These are phyloP conservation scores for Hypocrella siamensis DNA, from an alignment of 2,329 filamentous ascomycete genomes.

Conservation along the genomic window DNA sequence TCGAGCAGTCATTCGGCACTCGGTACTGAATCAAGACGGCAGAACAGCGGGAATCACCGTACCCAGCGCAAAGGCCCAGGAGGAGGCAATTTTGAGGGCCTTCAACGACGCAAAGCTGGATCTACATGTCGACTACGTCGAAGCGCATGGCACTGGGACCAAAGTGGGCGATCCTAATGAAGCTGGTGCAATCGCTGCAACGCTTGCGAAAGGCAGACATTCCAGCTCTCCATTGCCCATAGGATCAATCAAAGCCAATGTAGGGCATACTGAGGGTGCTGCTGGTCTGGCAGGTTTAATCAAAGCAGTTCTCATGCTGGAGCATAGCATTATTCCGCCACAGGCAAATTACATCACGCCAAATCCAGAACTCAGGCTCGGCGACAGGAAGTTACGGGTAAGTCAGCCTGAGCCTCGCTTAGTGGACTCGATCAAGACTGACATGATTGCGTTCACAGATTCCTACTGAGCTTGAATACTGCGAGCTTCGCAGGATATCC, in stretches of 20 bases:
- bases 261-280: slow-evolving; percentile 46
- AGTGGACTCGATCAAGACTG: neutral
- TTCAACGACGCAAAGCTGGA: slow-evolving; percentile 17
- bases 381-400: slow-evolving; percentile 38
- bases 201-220: slow-evolving; percentile 8
- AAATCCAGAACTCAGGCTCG: slow-evolving; percentile 37
- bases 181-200: slow-evolving; percentile 20
- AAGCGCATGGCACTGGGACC: slow-evolving; percentile 32
- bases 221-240: neutral
- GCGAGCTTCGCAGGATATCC: neutral
- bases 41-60: slow-evolving; percentile 24
- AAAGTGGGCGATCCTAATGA: slow-evolving; percentile 30
- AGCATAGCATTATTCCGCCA: slow-evolving; percentile 39
- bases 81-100: slow-evolving; percentile 15
- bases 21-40: slow-evolving; percentile 24
- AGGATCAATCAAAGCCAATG: slow-evolving; percentile 42
- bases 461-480: neutral
- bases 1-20: slow-evolving; percentile 20
- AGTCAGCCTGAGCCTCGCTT: slow-evolving; percentile 21
- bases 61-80: slow-evolving; percentile 16
- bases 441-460: neutral
- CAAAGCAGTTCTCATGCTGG: slow-evolving; percentile 48
- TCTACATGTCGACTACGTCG: slow-evolving; percentile 18
- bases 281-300: slow-evolving; percentile 30
- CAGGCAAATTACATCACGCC: slow-evolving; percentile 51